Evolutionary conservation across 768 basidiomycete genomes (phyloP).

Genomic region (Hypholoma sublateritium): DNA sequence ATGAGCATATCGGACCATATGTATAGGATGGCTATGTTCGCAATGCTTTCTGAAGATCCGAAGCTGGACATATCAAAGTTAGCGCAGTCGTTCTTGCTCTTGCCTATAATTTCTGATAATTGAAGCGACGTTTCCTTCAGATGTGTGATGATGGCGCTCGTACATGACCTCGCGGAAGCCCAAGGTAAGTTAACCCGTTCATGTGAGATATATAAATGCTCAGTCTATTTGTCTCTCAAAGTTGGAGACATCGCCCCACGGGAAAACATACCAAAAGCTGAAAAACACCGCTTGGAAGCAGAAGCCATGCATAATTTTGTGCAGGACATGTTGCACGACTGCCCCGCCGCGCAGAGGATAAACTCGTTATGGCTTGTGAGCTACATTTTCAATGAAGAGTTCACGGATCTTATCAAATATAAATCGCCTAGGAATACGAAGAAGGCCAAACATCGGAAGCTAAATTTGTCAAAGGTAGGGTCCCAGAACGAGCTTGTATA

Average conservation of each 20-base stretch:
- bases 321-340: conserved; percentile 83
- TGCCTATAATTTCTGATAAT: neutral
- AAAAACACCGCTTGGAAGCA: conserved; percentile 79
- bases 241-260: conserved; percentile 94
- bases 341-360: conserved; percentile 67
- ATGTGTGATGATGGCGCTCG: conserved; percentile 87
- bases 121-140: conserved; percentile 29
- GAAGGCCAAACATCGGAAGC: conserved; percentile 71
- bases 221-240: conserved; percentile 19
- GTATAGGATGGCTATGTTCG: conserved; percentile 95
- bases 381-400: conserved; percentile 6
- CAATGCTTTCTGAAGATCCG: conserved; percentile 81
- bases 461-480: conserved; percentile 81
- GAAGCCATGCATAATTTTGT: conserved; percentile 91
- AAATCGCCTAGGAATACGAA: conserved; percentile 73
- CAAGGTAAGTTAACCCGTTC: conserved; percentile 50
- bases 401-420: neutral
- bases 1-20: conserved; percentile 91
- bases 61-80: conserved; percentile 74
- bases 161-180: conserved; percentile 96
- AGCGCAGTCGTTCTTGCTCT: conserved; percentile 19
- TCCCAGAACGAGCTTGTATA: neutral
- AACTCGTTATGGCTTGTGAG: conserved; percentile 68
- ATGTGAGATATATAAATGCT: neutral
- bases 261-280: conserved; percentile 79